These are phyloP conservation scores for Prunus armeniaca DNA, from an alignment of 306 rosid genomes.

Conservation along the genomic window DNA sequence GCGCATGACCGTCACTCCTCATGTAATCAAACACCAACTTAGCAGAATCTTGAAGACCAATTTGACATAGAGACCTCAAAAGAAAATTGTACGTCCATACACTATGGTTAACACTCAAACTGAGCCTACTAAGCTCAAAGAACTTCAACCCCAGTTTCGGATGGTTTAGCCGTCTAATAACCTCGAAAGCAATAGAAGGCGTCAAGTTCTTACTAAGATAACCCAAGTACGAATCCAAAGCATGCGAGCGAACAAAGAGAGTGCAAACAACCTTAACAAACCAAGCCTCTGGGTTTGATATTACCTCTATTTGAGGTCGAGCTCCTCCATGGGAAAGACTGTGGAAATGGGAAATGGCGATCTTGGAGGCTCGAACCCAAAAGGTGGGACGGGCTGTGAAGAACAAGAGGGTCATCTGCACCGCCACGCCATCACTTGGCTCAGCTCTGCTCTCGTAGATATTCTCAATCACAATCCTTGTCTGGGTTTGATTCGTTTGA, in stretches of 20 bases:
- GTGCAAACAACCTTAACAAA: conserved; percentile 70
- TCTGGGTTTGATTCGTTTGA: conserved; percentile 2
- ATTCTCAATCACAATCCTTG: conserved; percentile 42
- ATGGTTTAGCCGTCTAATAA: conserved; percentile 57
- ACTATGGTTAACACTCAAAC: conserved; percentile 39
- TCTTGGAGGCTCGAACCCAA: conserved; percentile 53
- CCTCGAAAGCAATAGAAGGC: conserved; percentile 62
- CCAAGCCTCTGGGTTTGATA: conserved; percentile 61
- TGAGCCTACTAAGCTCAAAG: conserved; percentile 55
- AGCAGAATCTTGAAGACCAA: conserved; percentile 58
- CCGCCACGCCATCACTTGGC: conserved; percentile 44
- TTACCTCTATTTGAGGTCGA: conserved; percentile 39
- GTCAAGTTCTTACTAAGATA: conserved; percentile 51
- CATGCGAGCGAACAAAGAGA: conserved; percentile 50
- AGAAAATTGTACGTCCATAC: conserved; percentile 61
- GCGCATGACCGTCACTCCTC: conserved; percentile 63
- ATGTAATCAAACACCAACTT: conserved; percentile 58
- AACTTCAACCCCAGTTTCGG: conserved; percentile 60
- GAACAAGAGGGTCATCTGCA: conserved; percentile 59
- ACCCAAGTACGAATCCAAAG: conserved; percentile 42
- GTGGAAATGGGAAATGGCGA: conserved; percentile 42
- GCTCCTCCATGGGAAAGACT: conserved; percentile 39
- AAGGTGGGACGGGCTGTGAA: conserved; percentile 43
- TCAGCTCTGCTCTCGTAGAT: conserved; percentile 40
- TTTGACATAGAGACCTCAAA: conserved; percentile 68